phyloP scores from a whole-genome alignment of 148 eudicot genomes.

The Diospyros lotus region DNA sequence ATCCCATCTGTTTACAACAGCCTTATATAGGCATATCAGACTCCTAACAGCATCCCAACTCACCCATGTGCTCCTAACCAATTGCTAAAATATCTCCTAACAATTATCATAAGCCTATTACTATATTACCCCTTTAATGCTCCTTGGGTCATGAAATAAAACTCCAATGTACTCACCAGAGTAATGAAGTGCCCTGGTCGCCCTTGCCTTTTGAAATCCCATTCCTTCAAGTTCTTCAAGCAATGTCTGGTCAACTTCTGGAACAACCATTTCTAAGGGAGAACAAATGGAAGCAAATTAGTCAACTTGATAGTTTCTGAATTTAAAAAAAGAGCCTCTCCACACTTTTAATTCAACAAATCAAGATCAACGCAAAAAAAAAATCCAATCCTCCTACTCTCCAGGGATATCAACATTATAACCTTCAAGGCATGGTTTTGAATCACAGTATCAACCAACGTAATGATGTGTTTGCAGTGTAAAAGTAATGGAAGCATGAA shows the following conservation, averaged over 20 bases:
- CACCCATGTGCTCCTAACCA: too few species aligned
- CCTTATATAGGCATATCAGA: too few species aligned
- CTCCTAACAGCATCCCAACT: too few species aligned
- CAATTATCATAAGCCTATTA: too few species aligned
- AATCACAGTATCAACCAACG: too few species aligned
- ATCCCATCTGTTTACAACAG: too few species aligned
- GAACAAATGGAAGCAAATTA: slow-evolving; percentile 8
- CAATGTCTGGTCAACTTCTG: slow-evolving; percentile 70
- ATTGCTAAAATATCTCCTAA: too few species aligned
- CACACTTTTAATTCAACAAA: neutral
- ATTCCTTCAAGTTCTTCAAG: slow-evolving; percentile 83
- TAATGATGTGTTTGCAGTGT: too few species aligned
- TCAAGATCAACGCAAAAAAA: slow-evolving; percentile 4
- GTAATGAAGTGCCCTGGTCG: slow-evolving; percentile 82
- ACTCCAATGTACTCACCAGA: slow-evolving; percentile 46
- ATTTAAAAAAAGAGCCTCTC: neutral
- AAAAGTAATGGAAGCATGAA: too few species aligned
- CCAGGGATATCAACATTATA: neutral
- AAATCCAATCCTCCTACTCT: neutral
- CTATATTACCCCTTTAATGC: too few species aligned
- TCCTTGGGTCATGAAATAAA: too few species aligned
- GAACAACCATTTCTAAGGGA: slow-evolving; percentile 81
- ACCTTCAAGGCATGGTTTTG: neutral
- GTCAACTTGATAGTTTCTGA: neutral
- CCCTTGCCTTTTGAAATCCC: slow-evolving; percentile 78